Conservation (phyloP, 2,329 filamentous ascomycete species). For the Penicillium sp. region DNA sequence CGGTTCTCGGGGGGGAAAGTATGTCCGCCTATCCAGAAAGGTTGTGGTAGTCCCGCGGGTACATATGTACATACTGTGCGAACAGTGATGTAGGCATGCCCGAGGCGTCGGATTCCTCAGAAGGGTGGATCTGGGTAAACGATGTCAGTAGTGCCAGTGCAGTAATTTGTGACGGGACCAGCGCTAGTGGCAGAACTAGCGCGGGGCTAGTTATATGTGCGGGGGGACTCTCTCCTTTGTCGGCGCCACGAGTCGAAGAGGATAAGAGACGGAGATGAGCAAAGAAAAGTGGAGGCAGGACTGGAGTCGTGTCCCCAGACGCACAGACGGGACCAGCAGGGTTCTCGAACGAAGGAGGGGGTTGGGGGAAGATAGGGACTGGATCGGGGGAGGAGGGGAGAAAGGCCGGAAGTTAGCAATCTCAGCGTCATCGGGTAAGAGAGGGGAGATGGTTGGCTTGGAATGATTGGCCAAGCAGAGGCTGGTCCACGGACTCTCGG, state of each 20-base stretch:
- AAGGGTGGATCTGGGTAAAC: background rate
- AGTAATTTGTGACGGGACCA: no score
- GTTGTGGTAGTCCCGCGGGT: background rate
- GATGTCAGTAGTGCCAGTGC: background rate
- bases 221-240: slow-evolving; percentile 2
- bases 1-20: slow-evolving; percentile 1
- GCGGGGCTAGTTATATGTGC: background rate
- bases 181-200: background rate
- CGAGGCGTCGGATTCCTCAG: background rate
- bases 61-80: background rate
- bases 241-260: background rate
- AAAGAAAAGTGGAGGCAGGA: slow-evolving; percentile 3
- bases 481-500: slow-evolving; percentile 7
- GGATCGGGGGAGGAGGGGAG: background rate
- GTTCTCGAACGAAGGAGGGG: slow-evolving; percentile 1
- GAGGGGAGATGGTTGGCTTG: background rate
- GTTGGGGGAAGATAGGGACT: background rate
- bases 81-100: background rate
- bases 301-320: background rate
- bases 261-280: background rate
- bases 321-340: slow-evolving; percentile 17
- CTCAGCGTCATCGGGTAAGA: slow-evolving; percentile 20
- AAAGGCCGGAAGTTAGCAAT: slow-evolving; percentile 4
- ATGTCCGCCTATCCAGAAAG: background rate
- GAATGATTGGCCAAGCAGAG: slow-evolving; percentile 17